Evolutionary conservation across 1,139 yeast genomes (phyloP), one percentile per base, ranked within the genome.

Genomic region (Suhomyces yuchorum): DNA sequence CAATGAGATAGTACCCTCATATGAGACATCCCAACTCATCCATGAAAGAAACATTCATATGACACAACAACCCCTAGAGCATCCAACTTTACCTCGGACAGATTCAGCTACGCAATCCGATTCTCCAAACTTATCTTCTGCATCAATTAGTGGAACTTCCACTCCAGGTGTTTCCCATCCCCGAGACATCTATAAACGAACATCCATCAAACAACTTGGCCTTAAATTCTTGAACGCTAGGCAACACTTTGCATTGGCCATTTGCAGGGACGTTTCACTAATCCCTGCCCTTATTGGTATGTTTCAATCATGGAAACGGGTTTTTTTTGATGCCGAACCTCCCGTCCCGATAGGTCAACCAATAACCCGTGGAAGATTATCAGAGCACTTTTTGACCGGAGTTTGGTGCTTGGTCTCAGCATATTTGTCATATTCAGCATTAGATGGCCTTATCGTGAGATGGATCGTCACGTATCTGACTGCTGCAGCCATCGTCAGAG

Each of bases 381-480:
- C 89, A 0, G 95, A 87, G 59, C 86, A 84, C 57, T 75, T 87
- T 53, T 67, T 86, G 39, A 83, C 91, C 4, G 87, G 90, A 0
- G 66, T 87, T 14, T 87, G 95, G 95, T 86, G 97, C 62, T 63
- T 87, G 7, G 98, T 93, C 6, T 82, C 96, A 1, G 91, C 91
- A 2, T 90, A 90, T 61, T 72, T 93, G 49, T 84, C 96, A 11
- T 91, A 85, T 65, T 82, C 92, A 2, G 91, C 90, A 4, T 72
- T 92, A 36, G 97, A 92, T 62, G 96, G 97, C 0, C 72, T 93
- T 35, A 89, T 92, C 85, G 87, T 90, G 19, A 75, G 99, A 40
- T 93, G 98, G 96, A 88, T 92, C 35, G 95, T 92, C 36, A 89
- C 88, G 17, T 92, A 92, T 63, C 87, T 90, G 53, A 85, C 92